Percentiles rank a stretch among this genome's conserved stretches.
Conservation (phyloP, 148 eudicot species). For the Amaranthus hypochondriacus region DNA sequence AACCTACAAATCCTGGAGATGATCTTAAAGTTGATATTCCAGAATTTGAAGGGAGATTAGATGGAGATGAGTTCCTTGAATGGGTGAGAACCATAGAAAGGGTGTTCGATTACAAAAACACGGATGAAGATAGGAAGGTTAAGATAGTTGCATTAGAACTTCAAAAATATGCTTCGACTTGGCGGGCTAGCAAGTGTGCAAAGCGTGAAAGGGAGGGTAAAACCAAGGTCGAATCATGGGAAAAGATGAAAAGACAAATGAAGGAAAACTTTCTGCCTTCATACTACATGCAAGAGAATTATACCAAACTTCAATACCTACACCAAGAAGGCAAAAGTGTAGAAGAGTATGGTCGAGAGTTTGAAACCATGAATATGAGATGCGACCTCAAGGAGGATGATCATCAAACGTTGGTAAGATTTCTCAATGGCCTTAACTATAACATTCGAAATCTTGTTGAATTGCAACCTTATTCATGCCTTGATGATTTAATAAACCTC, state of each 20-base stretch:
- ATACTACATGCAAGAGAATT: too few relatives aligned
- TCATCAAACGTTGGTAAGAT: background rate
- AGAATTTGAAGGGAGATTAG: too few relatives aligned
- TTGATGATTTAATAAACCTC: too few relatives aligned
- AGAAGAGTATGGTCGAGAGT: too few relatives aligned
- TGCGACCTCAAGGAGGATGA: too few relatives aligned
- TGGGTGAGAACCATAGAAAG: background rate
- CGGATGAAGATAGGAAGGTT: background rate
- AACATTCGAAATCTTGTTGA: too few relatives aligned
- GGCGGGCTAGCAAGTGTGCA: background rate
- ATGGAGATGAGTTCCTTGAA: too few relatives aligned
- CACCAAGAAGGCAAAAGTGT: background rate
- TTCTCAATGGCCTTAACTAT: background rate
- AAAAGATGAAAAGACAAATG: background rate
- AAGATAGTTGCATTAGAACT: background rate
- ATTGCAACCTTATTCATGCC: too few relatives aligned
- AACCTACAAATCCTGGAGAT: background rate
- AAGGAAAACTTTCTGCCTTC: background rate
- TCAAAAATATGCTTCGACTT: background rate
- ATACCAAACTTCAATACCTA: background rate
- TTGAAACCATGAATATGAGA: too few relatives aligned
- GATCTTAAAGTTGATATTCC: background rate
- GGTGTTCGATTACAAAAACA: background rate
- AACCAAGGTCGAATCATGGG: background rate
- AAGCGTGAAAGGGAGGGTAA: background rate